Percentiles rank a stretch among this genome's conserved stretches.
Conservation (phyloP, 805 yeast species). For the Starmera quercuum region DNA sequence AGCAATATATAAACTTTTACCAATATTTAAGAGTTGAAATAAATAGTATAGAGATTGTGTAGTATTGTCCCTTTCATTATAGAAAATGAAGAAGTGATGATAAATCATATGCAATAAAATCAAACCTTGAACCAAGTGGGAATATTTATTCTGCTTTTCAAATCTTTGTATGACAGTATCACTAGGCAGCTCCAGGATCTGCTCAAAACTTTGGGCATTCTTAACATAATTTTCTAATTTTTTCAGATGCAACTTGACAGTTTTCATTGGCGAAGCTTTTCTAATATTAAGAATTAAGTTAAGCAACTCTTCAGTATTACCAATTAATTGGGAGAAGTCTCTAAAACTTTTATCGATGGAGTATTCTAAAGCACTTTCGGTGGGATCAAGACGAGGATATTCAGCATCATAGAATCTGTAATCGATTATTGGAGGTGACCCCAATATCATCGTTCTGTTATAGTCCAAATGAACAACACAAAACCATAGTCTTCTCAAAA, state of each 20-base stretch:
- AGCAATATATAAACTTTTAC: not conserved
- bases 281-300: constrained; percentile 12
- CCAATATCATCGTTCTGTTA: constrained; percentile 13
- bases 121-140: constrained; percentile 5
- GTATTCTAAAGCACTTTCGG: constrained; percentile 13
- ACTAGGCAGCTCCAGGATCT: constrained; percentile 11
- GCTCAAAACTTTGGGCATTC: constrained; percentile 4
- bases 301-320: constrained; percentile 11
- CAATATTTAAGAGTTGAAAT: constrained; percentile 2
- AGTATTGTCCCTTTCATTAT: constrained; percentile 7
- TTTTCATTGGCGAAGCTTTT: constrained; percentile 8
- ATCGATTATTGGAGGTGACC: constrained; percentile 17
- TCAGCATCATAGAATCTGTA: constrained; percentile 14
- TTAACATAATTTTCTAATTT: constrained; percentile 8
- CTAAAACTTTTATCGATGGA: constrained; percentile 10
- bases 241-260: constrained; percentile 4
- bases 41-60: constrained; percentile 10
- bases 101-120: constrained; percentile 14
- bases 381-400: constrained; percentile 17
- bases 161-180: constrained; percentile 11
- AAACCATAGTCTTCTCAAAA: constrained; percentile 19
- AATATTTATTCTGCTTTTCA: constrained; percentile 7
- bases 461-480: constrained; percentile 12
- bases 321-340: constrained; percentile 8
- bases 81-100: constrained; percentile 15